phyloP scores from a whole-genome alignment of 495 filamentous ascomycete species.

The Astrothelium macrocarpum region DNA sequence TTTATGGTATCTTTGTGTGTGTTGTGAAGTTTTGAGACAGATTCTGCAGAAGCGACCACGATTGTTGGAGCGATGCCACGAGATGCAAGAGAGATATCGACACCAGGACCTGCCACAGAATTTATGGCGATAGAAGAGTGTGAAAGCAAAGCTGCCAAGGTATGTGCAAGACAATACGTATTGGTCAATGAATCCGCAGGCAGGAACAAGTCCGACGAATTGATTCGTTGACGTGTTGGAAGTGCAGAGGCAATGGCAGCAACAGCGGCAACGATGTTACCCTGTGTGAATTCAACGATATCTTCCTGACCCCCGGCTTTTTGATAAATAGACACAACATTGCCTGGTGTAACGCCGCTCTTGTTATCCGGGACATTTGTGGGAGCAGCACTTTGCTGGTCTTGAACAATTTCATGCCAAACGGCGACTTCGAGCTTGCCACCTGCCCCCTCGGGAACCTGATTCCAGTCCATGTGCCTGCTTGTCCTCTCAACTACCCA shows the following conservation, averaged over 20 bases:
- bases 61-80: conserved; percentile 70
- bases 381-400: conserved; percentile 39
- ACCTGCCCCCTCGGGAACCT: conserved; percentile 63
- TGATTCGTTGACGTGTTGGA: conserved; percentile 62
- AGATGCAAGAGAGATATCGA: conserved; percentile 63
- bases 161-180: conserved; percentile 68
- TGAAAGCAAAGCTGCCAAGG: conserved; percentile 71
- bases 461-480: conserved; percentile 84
- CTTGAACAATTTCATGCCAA: conserved; percentile 77
- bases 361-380: conserved; percentile 40
- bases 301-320: conserved; percentile 42
- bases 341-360: conserved; percentile 16
- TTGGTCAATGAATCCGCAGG: conserved; percentile 72
- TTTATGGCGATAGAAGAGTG: conserved; percentile 83
- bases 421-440: conserved; percentile 65
- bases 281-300: conserved; percentile 64
- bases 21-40: conserved; percentile 55
- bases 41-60: conserved; percentile 66
- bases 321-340: conserved; percentile 34
- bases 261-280: conserved; percentile 72
- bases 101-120: conserved; percentile 62
- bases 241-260: conserved; percentile 66
- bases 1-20: conserved; percentile 38
- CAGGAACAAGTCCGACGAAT: conserved; percentile 70
- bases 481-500: conserved; percentile 92